These are phyloP conservation scores for Ceratocystis huliohia DNA, from an alignment of 2,329 filamentous ascomycete species.

Conservation along the genomic window DNA sequence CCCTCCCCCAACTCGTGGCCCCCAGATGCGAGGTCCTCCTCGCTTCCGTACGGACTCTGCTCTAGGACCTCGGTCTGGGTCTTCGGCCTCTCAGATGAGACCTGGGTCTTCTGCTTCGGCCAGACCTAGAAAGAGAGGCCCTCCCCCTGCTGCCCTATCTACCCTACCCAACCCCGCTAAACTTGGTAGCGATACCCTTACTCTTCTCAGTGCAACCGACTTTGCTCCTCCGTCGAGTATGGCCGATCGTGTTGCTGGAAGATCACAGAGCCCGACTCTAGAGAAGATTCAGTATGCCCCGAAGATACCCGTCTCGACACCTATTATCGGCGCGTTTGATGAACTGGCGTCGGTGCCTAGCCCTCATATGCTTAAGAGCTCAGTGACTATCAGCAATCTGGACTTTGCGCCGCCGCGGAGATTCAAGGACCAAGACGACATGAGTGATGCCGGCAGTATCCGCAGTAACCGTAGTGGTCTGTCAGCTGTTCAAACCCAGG, in stretches of 20 bases:
- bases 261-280: conserved; percentile 50
- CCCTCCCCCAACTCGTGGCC: conserved; percentile 54
- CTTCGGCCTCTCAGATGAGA: conserved; percentile 30
- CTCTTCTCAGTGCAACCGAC: conserved; percentile 55
- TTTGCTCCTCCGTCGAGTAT: conserved; percentile 69
- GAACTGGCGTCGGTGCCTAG: conserved; percentile 77
- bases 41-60: conserved; percentile 24
- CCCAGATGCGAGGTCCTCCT: conserved; percentile 34
- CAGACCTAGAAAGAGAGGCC: conserved; percentile 28
- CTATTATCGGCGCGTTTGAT: conserved; percentile 71
- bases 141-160: conserved; percentile 60
- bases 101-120: conserved; percentile 54
- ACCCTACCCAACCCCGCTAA: conserved; percentile 76
- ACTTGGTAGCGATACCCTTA: conserved; percentile 69
- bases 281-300: conserved; percentile 62
- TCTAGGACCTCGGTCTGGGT: conserved; percentile 26
- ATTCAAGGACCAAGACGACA: conserved; percentile 48
- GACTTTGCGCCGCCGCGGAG: conserved; percentile 71
- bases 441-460: conserved; percentile 56
- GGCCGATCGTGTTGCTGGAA: conserved; percentile 56
- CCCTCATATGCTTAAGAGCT: conserved; percentile 70
- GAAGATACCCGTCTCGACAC: conserved; percentile 60
- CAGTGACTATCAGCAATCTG: conserved; percentile 61
- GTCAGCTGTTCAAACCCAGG: conserved; percentile 53
- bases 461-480: conserved; percentile 57